Evolutionary conservation across 2,329 filamentous ascomycete genomes (phyloP).

Genomic region (Alternaria alternata): DNA sequence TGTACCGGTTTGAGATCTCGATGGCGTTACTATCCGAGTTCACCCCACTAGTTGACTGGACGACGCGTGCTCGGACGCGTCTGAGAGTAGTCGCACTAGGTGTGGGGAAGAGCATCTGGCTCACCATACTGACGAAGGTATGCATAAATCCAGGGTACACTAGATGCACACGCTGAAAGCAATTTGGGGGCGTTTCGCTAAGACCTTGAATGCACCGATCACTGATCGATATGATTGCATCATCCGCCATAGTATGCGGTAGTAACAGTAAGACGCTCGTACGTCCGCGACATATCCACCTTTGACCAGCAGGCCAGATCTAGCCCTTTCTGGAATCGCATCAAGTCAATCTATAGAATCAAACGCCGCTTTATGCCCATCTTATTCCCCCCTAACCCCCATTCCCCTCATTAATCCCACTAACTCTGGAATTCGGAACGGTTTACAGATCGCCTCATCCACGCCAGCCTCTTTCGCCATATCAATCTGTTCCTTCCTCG

Average conservation of each 20-base stretch:
- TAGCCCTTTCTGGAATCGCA: not conserved
- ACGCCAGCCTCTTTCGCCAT: slow-evolving; percentile 31
- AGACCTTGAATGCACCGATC: not conserved
- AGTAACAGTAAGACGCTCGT: not conserved
- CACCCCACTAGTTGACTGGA: slow-evolving; percentile 16
- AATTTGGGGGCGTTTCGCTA: not conserved
- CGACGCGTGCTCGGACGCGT: slow-evolving; percentile 21
- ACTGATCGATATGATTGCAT: not conserved
- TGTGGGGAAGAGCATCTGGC: not conserved
- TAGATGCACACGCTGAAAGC: not conserved
- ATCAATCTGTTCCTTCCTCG: slow-evolving; percentile 37
- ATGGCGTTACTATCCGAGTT: slow-evolving; percentile 5
- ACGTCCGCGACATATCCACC: too few species aligned
- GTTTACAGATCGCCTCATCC: slow-evolving; percentile 73
- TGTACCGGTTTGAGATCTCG: not conserved
- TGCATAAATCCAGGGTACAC: not conserved
- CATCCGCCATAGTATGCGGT: too few species aligned
- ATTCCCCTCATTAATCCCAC: slow-evolving; percentile 5
- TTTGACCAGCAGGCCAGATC: not conserved
- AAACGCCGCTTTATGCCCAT: not conserved
- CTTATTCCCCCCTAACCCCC: not conserved
- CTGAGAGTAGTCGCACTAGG: slow-evolving; percentile 7
- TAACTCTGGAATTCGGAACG: slow-evolving; percentile 60
- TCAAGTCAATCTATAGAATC: not conserved
- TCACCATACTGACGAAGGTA: not conserved